Evolutionary conservation across 441 rosid genomes (phyloP), one percentile per base, ranked within the genome.

Genomic region (Mallotus repandus): DNA sequence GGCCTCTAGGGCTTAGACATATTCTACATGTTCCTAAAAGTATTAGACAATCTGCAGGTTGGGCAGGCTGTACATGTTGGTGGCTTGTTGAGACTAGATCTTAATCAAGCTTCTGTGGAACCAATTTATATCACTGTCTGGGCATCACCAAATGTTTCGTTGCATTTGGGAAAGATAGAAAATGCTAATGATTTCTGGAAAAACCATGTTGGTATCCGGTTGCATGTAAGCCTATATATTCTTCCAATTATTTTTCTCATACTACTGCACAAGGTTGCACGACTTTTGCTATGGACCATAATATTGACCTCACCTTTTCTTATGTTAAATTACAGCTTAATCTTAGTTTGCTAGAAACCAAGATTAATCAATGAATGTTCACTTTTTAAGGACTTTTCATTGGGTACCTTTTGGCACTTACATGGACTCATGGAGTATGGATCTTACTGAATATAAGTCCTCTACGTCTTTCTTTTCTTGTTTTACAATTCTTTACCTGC

Each of bases 61-160:
- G 92, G 89, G 74, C 93, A 89, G 64, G 84, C 93, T 75, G 69
- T 92, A 75, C 93, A 92, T 83, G 79, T 92, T 53, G 96, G 95
- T 75, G 97, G 95, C 58, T 77, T 92, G 74, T 77, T 81, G 70
- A 84, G 92, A 76, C 80, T 92, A 61, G 93, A 92, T 75, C 87
- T 90, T 0, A 79, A 77, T 63, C 73, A 78, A 79, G 91, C 97
- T 54, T 85, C 95, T 1, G 91, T 92, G 59, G 84, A 89, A 74
- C 92, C 97, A 56, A 91, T 94, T 61, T 94, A 94, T 73, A 82
- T 92, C 83, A 92, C 98, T 3, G 71, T 90, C 74, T 90, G 93
- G 91, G 89, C 86, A 71, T 94, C 97, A 10, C 86, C 95, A 57
- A 88, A 77, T 77, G 79, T 92, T 72, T 87, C 99, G 65, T 86